phyloP scores from a whole-genome alignment of 768 basidiomycete species.

The Lactarius pseudohatsudake region DNA sequence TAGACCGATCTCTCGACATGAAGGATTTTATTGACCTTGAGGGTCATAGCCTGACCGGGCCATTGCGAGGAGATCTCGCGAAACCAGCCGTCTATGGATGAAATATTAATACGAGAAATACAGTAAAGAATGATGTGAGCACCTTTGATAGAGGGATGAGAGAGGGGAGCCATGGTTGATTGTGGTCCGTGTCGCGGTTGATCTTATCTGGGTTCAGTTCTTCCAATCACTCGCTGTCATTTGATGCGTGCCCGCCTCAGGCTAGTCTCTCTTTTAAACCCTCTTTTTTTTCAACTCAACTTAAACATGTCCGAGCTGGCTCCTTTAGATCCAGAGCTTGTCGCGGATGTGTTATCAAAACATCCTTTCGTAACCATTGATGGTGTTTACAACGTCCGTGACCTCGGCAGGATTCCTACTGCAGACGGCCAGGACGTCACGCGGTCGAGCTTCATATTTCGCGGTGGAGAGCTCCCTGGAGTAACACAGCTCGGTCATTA shows the following conservation, averaged over 20 bases:
- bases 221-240: neutral
- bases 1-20: slow-evolving; percentile 91
- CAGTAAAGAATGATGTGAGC: slow-evolving; percentile 27
- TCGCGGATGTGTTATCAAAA: slow-evolving; percentile 60
- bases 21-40: slow-evolving; percentile 93
- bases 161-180: slow-evolving; percentile 38
- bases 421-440: slow-evolving; percentile 47
- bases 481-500: slow-evolving; percentile 64
- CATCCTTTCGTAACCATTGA: slow-evolving; percentile 68
- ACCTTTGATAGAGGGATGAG: slow-evolving; percentile 40
- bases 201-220: slow-evolving; percentile 7
- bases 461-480: slow-evolving; percentile 70
- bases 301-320: slow-evolving; percentile 43
- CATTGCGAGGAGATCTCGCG: slow-evolving; percentile 93
- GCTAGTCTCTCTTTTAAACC: neutral
- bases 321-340: slow-evolving; percentile 65
- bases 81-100: slow-evolving; percentile 83
- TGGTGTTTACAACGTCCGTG: slow-evolving; percentile 77
- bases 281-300: neutral
- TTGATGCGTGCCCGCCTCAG: neutral
- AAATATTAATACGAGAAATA: neutral
- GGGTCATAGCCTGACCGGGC: slow-evolving; percentile 96
- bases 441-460: slow-evolving; percentile 57
- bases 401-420: slow-evolving; percentile 64
- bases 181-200: neutral